Base-by-base conservation (phyloP, 2,329 filamentous ascomycete species). In the Talaromyces sp. region DNA sequence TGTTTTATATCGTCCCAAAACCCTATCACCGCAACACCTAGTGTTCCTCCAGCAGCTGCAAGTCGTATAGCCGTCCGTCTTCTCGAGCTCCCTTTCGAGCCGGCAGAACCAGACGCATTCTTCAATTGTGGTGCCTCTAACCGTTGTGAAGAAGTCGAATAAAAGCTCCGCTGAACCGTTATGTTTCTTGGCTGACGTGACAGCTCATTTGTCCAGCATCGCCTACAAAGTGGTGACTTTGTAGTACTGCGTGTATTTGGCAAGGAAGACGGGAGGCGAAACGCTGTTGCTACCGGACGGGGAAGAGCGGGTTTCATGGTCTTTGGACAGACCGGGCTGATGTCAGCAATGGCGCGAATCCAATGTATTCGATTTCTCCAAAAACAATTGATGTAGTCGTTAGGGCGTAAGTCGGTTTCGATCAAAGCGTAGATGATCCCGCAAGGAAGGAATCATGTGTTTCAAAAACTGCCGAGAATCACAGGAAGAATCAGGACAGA, bases 1-100 rank as follows among this genome's bases (percentile, higher is more conserved):
- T 91, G 88, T 76, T 89, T 91, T 69, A 92, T 88, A 70, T 96
- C 88, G 60, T 88, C 85, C 54, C 80, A 84, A 70, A 86, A 82
- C 10, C 82, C 80, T 58, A 86, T 75, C 5, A 79, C 79, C 17
- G 75, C 79, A 7, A 79, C 78, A 36, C 78, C 78, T 17, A 84
- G 58, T 19, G 74, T 68, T 25, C 78, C 76, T 25, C 76, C 69
- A 29, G 77, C 68, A 49, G 74, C 73, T 68, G 58, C 64, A 40
- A 77, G 75, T 62, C 72, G 75, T 60, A 79, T 63, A 25, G 67
- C 65, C 59, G 69, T 77, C 38, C 70, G 72, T 51, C 64, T 66
- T 13, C 40, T 63, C 27, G 60, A 59, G n/a, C 27, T 62, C 29
- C 34, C 51, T 51, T 58, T 62, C 10, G 51, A 27, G 15, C 29